phyloP scores from a whole-genome alignment of 1,284 basidiomycete genomes.

The Leccinum fallax region DNA sequence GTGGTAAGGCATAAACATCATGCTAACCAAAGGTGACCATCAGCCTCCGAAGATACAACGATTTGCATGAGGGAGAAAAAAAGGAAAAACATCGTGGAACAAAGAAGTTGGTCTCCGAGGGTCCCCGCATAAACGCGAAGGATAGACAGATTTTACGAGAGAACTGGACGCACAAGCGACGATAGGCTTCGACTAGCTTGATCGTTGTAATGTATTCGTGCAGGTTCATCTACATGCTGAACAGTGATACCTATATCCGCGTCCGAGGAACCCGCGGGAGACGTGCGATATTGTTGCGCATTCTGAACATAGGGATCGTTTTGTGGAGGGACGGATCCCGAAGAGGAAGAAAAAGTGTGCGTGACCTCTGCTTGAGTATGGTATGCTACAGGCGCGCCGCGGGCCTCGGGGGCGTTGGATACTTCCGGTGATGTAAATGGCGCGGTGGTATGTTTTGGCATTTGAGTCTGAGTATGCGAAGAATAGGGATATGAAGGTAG shows the following conservation, averaged over 20 bases:
- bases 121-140: neutral
- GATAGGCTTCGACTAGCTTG: constrained; percentile 23
- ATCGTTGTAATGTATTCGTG: constrained; percentile 14
- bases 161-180: constrained; percentile 27
- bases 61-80: neutral
- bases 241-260: constrained; percentile 18
- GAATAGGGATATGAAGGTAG: constrained; percentile 5
- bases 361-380: constrained; percentile 1
- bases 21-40: constrained; percentile 17
- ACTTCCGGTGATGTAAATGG: constrained; percentile 4
- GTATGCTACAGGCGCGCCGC: neutral
- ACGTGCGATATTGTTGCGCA: constrained; percentile 8
- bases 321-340: constrained; percentile 4
- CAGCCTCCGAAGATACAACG: constrained; percentile 3
- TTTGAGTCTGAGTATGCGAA: constrained; percentile 6
- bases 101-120: neutral
- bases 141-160: neutral
- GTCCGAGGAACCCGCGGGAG: constrained; percentile 5
- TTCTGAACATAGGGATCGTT: constrained; percentile 7
- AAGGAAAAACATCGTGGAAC: neutral
- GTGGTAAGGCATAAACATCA: constrained; percentile 8
- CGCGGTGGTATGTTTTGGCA: neutral
- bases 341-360: constrained; percentile 8
- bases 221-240: constrained; percentile 16
- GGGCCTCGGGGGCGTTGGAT: neutral